These are phyloP conservation scores for Blastocystis sp. DNA, from an alignment of 352 stramenopile genomes.

Conservation along the genomic window DNA sequence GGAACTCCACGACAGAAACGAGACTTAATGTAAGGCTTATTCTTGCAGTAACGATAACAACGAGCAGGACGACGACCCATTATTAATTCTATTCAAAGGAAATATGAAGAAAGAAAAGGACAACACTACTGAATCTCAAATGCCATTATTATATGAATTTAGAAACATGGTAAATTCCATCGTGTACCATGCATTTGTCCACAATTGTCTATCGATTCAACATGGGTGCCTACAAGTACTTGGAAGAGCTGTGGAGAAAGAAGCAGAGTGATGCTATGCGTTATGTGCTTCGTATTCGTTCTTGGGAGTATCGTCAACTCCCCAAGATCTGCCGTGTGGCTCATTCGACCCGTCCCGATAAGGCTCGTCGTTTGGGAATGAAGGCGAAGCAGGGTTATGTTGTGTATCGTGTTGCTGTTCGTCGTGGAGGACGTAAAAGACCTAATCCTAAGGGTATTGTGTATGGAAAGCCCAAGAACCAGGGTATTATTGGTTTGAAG, in stretches of 20 bases:
- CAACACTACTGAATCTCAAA: background rate
- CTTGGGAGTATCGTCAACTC: conserved; percentile 94
- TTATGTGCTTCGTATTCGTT: conserved; percentile 94
- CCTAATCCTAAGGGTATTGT: too few species aligned
- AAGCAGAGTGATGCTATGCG: conserved; percentile 99
- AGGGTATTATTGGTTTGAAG: too few species aligned
- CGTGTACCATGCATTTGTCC: background rate
- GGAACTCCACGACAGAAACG: conserved; percentile 96
- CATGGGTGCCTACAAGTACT: conserved; percentile 99
- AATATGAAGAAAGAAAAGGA: background rate
- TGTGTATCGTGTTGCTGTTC: too few species aligned
- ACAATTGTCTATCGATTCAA: conserved; percentile 56
- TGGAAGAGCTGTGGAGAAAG: too few species aligned
- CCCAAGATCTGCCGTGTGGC: conserved; percentile 87
- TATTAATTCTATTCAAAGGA: background rate
- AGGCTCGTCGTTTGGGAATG: conserved; percentile 96
- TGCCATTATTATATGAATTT: conserved; percentile 26
- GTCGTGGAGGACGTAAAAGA: too few species aligned
- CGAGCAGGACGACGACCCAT: conserved; percentile 75
- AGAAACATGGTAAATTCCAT: background rate
- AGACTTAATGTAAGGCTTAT: too few species aligned
- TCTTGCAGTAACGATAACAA: conserved; percentile 96
- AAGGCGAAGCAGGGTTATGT: too few species aligned
- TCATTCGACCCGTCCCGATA: conserved; percentile 90
- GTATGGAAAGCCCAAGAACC: too few species aligned